Evolutionary conservation across 257 asterid species (phyloP).

Genomic region (Hygrophila difformis): DNA sequence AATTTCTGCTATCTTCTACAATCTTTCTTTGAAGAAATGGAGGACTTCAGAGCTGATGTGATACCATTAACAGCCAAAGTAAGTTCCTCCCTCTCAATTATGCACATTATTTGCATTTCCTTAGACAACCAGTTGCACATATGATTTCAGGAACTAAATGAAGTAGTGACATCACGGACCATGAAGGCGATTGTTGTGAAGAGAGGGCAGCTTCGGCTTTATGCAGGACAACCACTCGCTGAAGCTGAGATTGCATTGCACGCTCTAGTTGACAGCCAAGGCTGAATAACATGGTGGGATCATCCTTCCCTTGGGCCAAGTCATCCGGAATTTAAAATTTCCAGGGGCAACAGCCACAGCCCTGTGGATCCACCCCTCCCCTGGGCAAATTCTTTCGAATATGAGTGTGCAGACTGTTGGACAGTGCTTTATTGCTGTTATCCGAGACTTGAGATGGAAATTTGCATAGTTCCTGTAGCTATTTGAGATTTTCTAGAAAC

Average conservation of each 20-base stretch:
- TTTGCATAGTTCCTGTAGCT: too few relatives aligned
- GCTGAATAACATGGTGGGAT: conserved; percentile 13
- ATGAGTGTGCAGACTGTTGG: too few relatives aligned
- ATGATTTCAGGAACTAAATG: conserved; percentile 52
- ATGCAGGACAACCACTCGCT: conserved; percentile 76
- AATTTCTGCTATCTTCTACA: conserved; percentile 67
- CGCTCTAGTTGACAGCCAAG: conserved; percentile 29
- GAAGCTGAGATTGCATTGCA: conserved; percentile 76
- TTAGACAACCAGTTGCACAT: neutral
- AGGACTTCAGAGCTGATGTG: conserved; percentile 56
- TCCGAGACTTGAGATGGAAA: too few relatives aligned
- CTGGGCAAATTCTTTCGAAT: too few relatives aligned
- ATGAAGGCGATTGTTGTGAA: conserved; percentile 55
- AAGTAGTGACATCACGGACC: conserved; percentile 27
- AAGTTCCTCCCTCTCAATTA: too few relatives aligned
- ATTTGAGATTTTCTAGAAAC: too few relatives aligned
- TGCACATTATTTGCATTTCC: neutral
- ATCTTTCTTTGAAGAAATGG: conserved; percentile 57
- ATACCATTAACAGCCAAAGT: conserved; percentile 62
- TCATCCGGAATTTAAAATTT: too few relatives aligned
- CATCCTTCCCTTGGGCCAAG: too few relatives aligned
- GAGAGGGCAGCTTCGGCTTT: conserved; percentile 75
- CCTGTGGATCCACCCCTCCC: too few relatives aligned
- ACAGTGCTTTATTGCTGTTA: too few relatives aligned
- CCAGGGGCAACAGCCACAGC: too few relatives aligned